Conservation (phyloP, 2,329 filamentous ascomycete genomes). For the Aquanectria penicillioides region DNA sequence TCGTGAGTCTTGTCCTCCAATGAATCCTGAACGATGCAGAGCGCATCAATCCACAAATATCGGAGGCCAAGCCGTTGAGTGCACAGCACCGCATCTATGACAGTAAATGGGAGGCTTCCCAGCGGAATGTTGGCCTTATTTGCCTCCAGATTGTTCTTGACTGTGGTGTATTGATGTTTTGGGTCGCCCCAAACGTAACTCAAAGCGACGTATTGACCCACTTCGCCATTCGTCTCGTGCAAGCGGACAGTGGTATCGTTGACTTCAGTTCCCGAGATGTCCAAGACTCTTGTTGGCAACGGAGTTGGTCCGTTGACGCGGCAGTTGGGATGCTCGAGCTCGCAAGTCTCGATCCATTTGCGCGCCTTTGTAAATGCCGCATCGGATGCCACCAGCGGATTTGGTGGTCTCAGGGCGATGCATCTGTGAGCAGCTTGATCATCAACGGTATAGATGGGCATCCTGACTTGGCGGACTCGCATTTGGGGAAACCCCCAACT, state of each 20-base stretch:
- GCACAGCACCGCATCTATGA: conserved; percentile 10
- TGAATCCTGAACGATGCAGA: conserved; percentile 25
- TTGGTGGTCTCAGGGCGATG: not conserved
- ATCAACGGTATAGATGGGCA: not conserved
- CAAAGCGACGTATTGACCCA: not conserved
- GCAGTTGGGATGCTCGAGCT: not conserved
- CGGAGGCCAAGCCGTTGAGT: conserved; percentile 1
- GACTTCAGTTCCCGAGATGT: not conserved
- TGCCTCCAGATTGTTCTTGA: not conserved
- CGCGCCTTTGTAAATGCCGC: not conserved
- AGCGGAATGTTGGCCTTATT: not conserved
- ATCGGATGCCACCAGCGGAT: not conserved
- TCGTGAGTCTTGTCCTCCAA: conserved; percentile 11
- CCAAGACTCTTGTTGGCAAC: not conserved
- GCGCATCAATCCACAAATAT: conserved; percentile 24
- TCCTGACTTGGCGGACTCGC: not conserved
- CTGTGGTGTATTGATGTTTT: not conserved
- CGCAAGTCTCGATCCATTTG: conserved; percentile 9
- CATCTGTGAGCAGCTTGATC: not conserved
- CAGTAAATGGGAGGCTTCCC: not conserved
- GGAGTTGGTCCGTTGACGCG: not conserved
- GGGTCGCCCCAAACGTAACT: conserved; percentile 19
- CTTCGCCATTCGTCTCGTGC: not conserved
- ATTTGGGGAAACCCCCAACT: conserved; percentile 10
- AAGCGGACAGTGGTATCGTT: not conserved